These are phyloP conservation scores for Xerocomus tenax DNA, from an alignment of 1,284 basidiomycete species.

Conservation along the genomic window DNA sequence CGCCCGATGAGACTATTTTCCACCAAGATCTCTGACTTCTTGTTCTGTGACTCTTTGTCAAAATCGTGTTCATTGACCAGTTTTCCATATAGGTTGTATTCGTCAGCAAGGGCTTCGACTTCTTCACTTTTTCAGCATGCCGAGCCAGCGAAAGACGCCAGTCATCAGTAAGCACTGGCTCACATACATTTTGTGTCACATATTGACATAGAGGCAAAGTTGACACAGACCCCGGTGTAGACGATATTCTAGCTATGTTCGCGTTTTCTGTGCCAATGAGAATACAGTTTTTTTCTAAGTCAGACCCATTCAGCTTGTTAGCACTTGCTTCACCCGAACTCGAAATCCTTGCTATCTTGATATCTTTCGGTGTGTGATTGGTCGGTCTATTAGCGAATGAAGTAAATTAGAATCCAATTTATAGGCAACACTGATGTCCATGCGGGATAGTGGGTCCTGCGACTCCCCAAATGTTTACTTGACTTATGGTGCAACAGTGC, in stretches of 20 bases:
- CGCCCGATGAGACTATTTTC: slow-evolving; percentile 63
- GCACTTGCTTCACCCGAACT: slow-evolving; percentile 70
- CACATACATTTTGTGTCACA: not conserved
- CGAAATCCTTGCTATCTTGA: slow-evolving; percentile 67
- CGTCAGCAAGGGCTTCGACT: not conserved
- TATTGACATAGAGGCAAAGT: slow-evolving; percentile 36
- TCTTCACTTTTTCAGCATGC: slow-evolving; percentile 5
- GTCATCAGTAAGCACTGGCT: slow-evolving; percentile 47
- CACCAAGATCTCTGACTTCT: slow-evolving; percentile 76
- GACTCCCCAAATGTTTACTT: not conserved
- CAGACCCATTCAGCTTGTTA: slow-evolving; percentile 40
- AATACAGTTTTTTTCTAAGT: slow-evolving; percentile 13
- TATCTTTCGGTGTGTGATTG: slow-evolving; percentile 60
- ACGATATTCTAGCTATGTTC: slow-evolving; percentile 75
- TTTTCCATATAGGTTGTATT: not conserved
- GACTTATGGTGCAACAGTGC: slow-evolving; percentile 35
- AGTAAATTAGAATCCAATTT: slow-evolving; percentile 1
- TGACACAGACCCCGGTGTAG: slow-evolving; percentile 84
- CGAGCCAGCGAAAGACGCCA: slow-evolving; percentile 30
- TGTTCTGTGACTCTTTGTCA: not conserved
- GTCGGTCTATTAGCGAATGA: not conserved
- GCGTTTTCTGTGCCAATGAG: slow-evolving; percentile 3
- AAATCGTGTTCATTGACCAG: slow-evolving; percentile 11
- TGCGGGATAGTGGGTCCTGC: slow-evolving; percentile 44
- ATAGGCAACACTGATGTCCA: slow-evolving; percentile 65